A percentile compares a stretch with the other conserved stretches of the same genome.
phyloP scores from a whole-genome alignment of 1,284 basidiomycete species.

The Vanrija humicola region DNA sequence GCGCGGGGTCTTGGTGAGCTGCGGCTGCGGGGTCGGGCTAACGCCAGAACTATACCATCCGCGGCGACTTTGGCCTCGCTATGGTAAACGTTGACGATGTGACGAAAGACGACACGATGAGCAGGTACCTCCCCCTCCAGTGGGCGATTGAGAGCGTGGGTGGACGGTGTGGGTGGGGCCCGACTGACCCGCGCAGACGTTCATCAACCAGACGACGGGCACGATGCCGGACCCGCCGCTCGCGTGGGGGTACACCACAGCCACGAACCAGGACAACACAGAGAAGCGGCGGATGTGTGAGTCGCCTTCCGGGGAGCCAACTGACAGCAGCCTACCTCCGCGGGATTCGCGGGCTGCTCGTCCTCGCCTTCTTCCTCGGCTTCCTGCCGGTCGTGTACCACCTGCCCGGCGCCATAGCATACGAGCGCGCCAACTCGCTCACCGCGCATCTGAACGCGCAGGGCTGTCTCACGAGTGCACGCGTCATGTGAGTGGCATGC shows the following conservation, averaged over 20 bases:
- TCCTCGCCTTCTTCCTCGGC: conserved; percentile 62
- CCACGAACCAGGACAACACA: conserved; percentile 61
- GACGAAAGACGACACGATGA: conserved; percentile 62
- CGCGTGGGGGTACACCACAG: conserved; percentile 67
- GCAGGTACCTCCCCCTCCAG: conserved; percentile 65
- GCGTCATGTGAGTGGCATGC: conserved; percentile 54
- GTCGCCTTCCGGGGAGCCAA: conserved; percentile 19
- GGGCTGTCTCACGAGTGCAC: conserved; percentile 64
- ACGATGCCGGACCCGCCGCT: conserved; percentile 54
- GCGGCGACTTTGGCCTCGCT: conserved; percentile 61
- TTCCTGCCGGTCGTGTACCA: conserved; percentile 69
- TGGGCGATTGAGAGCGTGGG: conserved; percentile 68
- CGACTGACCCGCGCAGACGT: conserved; percentile 52
- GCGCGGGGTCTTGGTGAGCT: conserved; percentile 18
- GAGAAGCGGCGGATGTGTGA: conserved; percentile 58
- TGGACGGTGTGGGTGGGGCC: conserved; percentile 2
- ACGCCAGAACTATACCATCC: conserved; percentile 62
- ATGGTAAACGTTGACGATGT: conserved; percentile 64
- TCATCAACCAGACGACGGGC: conserved; percentile 63
- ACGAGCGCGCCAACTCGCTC: conserved; percentile 59
- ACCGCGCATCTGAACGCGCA: conserved; percentile 68
- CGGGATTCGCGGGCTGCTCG: conserved; percentile 60
- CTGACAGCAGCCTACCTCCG: conserved; percentile 37
- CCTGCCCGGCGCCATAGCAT: conserved; percentile 63
- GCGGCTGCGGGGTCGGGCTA: background rate